These are phyloP conservation scores for Grosmannia penicillata DNA, from an alignment of 2,329 filamentous ascomycete genomes.

Conservation along the genomic window DNA sequence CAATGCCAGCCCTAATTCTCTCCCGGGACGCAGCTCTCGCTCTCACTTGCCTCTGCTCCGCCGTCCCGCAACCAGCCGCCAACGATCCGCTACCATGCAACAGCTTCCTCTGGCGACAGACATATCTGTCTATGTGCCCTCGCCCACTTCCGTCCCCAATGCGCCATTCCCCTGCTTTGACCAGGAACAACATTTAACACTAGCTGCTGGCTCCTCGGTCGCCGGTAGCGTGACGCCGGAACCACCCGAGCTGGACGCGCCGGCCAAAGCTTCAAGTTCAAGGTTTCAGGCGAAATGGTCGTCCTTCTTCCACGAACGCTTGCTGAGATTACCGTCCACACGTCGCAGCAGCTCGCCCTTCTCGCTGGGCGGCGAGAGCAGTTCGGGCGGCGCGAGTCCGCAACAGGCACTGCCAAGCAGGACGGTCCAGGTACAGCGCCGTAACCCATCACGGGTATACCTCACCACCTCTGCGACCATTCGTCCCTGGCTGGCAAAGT, in stretches of 20 bases:
- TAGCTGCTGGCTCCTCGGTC: no score
- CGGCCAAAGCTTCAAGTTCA: no score
- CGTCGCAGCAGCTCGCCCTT: conserved; percentile 15
- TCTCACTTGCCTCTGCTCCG: conserved; percentile 52
- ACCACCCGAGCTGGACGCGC: background rate
- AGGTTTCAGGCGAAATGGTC: conserved; percentile 35
- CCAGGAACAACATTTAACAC: conserved; percentile 12
- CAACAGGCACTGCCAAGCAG: conserved; percentile 15
- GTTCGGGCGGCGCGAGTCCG: conserved; percentile 13
- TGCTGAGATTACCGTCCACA: conserved; percentile 14
- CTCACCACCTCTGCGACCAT: conserved; percentile 19
- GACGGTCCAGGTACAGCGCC: conserved; percentile 14
- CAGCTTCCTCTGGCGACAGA: conserved; percentile 20
- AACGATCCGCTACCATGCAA: conserved; percentile 57
- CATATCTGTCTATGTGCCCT: conserved; percentile 9
- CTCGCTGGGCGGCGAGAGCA: conserved; percentile 17
- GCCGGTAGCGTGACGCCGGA: background rate
- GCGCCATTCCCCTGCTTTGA: conserved; percentile 20
- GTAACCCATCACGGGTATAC: conserved; percentile 17
- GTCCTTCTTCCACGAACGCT: conserved; percentile 41
- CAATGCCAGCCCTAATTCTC: conserved; percentile 20
- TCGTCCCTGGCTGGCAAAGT: conserved; percentile 8
- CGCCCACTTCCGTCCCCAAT: conserved; percentile 6
- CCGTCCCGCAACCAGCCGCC: conserved; percentile 65
- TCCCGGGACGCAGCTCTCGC: conserved; percentile 33